These are phyloP conservation scores for Blastocystis sp. DNA, from an alignment of 352 stramenopile genomes.

Conservation along the genomic window DNA sequence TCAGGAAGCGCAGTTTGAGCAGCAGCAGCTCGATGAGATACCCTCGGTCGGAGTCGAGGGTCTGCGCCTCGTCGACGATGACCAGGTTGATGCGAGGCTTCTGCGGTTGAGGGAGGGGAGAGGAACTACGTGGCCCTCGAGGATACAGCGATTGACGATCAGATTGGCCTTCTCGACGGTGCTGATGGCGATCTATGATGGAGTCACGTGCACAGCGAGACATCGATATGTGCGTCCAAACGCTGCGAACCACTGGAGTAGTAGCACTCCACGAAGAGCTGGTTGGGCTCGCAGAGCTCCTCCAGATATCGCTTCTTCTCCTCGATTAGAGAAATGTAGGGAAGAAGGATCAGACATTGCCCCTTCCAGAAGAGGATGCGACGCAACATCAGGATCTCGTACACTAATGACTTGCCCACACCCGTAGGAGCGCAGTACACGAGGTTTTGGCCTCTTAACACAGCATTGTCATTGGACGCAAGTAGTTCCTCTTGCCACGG, in stretches of 20 bases:
- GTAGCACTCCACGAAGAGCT: conserved; percentile 10
- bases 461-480: background rate
- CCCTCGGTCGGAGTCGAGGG: background rate
- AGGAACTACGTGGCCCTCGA: background rate
- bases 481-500: conserved; percentile 21
- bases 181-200: background rate
- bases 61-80: conserved; percentile 44
- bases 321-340: conserved; percentile 35
- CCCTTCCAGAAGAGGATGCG: conserved; percentile 4
- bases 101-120: background rate
- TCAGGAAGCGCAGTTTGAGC: background rate
- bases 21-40: conserved; percentile 25
- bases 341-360: conserved; percentile 40
- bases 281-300: background rate
- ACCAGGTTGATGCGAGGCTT: conserved; percentile 10
- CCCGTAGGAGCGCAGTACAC: conserved; percentile 46
- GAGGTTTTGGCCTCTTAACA: background rate
- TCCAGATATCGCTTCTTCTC: conserved; percentile 8
- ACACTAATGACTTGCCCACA: conserved; percentile 46
- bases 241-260: background rate
- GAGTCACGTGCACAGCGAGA: background rate
- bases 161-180: conserved; percentile 34
- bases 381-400: conserved; percentile 26
- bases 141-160: background rate
- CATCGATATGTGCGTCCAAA: background rate